phyloP scores from a whole-genome alignment of 352 stramenopile genomes.

The Globisporangium okanoganense region DNA sequence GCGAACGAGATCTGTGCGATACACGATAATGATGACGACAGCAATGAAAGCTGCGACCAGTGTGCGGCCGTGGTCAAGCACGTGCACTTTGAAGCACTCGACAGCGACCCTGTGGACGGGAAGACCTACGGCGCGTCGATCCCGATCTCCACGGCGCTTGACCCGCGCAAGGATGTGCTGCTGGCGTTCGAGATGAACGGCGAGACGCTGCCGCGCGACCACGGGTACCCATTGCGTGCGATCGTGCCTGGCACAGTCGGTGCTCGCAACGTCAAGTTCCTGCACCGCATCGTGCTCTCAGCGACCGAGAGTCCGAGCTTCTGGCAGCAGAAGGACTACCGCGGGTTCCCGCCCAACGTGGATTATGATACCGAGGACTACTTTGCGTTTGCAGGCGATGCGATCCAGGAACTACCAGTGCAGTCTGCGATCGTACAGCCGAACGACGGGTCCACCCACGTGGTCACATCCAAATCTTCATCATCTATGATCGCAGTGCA shows the following conservation, averaged over 20 bases:
- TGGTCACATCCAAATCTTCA: constrained; percentile 45
- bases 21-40: constrained; percentile 43
- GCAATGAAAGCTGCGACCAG: constrained; percentile 11
- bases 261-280: constrained; percentile 93
- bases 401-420: constrained; percentile 90
- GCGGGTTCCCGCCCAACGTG: constrained; percentile 80
- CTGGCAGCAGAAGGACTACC: constrained; percentile 93
- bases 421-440: constrained; percentile 89
- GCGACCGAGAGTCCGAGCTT: constrained; percentile 82
- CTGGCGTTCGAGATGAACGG: constrained; percentile 96
- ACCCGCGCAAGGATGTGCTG: constrained; percentile 87
- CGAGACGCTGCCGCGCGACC: constrained; percentile 76
- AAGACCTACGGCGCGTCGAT: constrained; percentile 67
- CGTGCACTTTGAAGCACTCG: constrained; percentile 52
- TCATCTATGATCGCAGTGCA: constrained; percentile 67
- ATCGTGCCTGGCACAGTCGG: constrained; percentile 90
- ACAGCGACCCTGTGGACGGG: constrained; percentile 41
- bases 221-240: constrained; percentile 91
- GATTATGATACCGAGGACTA: constrained; percentile 84
- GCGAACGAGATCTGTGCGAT: constrained; percentile 25
- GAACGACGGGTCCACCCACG: constrained; percentile 44
- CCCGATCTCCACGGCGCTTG: constrained; percentile 84
- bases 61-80: constrained; percentile 27
- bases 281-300: constrained; percentile 80
- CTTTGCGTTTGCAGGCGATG: constrained; percentile 78